Conservation (phyloP, 805 yeast species). For the Wickerhamomyces bisporus region DNA sequence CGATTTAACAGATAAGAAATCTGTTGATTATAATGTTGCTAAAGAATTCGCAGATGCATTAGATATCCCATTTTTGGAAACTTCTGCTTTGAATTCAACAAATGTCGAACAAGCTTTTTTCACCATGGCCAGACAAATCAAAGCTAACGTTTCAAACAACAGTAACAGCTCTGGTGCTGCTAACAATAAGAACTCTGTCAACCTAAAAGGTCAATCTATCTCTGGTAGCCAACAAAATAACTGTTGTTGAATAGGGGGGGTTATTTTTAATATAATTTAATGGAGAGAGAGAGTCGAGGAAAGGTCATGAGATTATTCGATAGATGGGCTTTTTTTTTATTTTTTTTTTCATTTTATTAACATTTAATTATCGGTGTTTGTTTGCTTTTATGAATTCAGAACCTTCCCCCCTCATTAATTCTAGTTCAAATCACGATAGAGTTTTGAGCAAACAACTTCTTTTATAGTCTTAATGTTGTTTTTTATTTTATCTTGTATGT, state of each 20-base stretch:
- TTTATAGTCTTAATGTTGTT: too few species aligned
- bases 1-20: constrained; percentile 88
- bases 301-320: too few species aligned
- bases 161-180: constrained; percentile 30
- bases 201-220: constrained; percentile 65
- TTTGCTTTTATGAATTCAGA: too few species aligned
- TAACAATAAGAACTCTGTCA: constrained; percentile 58
- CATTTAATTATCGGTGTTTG: too few species aligned
- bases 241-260: constrained; percentile 34
- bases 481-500: too few species aligned
- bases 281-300: too few species aligned
- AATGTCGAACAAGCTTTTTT: constrained; percentile 98
- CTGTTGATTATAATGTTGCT: constrained; percentile 92
- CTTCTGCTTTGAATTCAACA: constrained; percentile 90
- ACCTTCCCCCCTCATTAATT: too few species aligned
- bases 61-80: constrained; percentile 92
- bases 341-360: too few species aligned
- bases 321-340: too few species aligned
- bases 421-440: too few species aligned
- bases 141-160: constrained; percentile 81
- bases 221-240: constrained; percentile 36
- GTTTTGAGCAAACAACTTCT: too few species aligned
- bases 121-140: constrained; percentile 98
- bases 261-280: too few species aligned
- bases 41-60: constrained; percentile 96